These are phyloP conservation scores for Mercurialis annua DNA, from an alignment of 345 rosid genomes.

Conservation along the genomic window DNA sequence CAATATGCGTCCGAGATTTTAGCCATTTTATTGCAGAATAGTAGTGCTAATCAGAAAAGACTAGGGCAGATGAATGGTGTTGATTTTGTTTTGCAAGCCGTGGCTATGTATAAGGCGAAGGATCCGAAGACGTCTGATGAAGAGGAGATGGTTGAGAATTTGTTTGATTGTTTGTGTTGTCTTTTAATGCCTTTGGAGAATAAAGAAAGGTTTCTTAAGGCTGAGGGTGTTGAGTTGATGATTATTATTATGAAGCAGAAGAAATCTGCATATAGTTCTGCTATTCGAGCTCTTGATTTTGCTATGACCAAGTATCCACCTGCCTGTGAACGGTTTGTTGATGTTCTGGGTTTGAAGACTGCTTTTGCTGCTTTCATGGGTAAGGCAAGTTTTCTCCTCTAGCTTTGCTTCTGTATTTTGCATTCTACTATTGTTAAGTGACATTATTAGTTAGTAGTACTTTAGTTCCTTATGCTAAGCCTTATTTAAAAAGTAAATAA, in stretches of 20 bases:
- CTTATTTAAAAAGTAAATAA: no score
- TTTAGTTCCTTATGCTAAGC: not conserved
- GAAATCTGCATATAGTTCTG: constrained; percentile 91
- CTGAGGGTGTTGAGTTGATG: constrained; percentile 98
- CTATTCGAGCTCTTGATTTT: constrained; percentile 86
- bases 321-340: constrained; percentile 92
- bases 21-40: constrained; percentile 81
- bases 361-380: constrained; percentile 99
- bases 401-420: not conserved
- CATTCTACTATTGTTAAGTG: not conserved
- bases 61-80: constrained; percentile 96
- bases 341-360: constrained; percentile 91
- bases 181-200: constrained; percentile 97
- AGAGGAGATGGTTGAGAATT: constrained; percentile 96
- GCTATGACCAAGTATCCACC: constrained; percentile 97
- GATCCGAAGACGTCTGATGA: constrained; percentile 89
- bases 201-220: constrained; percentile 92
- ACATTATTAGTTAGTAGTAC: no score
- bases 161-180: constrained; percentile 84
- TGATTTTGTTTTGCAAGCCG: constrained; percentile 86
- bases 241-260: constrained; percentile 98
- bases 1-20: constrained; percentile 93
- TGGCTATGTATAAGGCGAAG: constrained; percentile 85
- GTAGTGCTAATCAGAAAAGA: constrained; percentile 80
- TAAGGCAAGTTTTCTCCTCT: constrained; percentile 71